Evolutionary conservation across 73 alveolate genomes (phyloP).

Genomic region (Paramecium tetraurelia): DNA sequence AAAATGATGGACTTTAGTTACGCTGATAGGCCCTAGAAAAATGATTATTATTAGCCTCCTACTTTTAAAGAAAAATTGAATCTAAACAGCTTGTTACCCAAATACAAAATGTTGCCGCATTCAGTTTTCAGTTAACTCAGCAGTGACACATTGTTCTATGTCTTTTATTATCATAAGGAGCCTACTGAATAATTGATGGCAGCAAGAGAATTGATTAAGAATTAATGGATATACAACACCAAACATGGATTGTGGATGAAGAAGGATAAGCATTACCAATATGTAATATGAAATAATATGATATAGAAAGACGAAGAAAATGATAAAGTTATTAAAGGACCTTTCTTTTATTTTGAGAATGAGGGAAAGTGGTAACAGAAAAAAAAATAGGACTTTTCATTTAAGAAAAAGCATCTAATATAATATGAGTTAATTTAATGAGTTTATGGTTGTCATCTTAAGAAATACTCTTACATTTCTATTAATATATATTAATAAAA

Average conservation of each 20-base stretch:
- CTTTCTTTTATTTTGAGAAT: conserved; percentile 9
- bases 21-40: background rate
- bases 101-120: conserved; percentile 13
- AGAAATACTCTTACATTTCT: background rate
- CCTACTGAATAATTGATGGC: conserved; percentile 37
- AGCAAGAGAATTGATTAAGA: background rate
- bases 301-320: background rate
- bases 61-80: conserved; percentile 25
- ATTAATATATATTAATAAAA: background rate
- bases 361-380: background rate
- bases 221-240: conserved; percentile 25
- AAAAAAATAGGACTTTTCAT: background rate
- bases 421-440: background rate
- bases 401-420: background rate
- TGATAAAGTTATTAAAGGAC: conserved; percentile 12
- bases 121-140: background rate
- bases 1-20: conserved; percentile 40
- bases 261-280: background rate
- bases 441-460: background rate
- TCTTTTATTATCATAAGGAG: conserved; percentile 29
- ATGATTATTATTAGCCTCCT: conserved; percentile 27
- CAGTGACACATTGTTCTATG: background rate
- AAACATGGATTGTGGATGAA: conserved; percentile 47
- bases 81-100: conserved; percentile 10
- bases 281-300: background rate